Conservation (phyloP, 108 stramenopile genomes). For the Craspedostauros australis region DNA sequence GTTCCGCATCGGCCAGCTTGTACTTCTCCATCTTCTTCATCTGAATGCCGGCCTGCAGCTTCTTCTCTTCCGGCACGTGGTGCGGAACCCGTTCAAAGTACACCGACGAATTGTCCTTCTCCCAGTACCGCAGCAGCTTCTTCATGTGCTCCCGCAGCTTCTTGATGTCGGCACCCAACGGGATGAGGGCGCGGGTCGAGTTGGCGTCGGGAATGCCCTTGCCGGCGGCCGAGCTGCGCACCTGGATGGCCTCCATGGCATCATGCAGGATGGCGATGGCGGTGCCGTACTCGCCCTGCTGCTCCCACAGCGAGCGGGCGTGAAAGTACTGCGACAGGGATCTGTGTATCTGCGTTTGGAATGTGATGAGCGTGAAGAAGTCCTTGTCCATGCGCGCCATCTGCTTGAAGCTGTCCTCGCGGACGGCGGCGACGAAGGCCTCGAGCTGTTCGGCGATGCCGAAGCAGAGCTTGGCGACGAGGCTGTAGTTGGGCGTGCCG, state of each 20-base stretch:
- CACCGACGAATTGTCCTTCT: slow-evolving; percentile 73
- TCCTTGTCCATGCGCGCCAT: slow-evolving; percentile 65
- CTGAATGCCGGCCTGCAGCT: slow-evolving; percentile 42
- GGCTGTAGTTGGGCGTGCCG: slow-evolving; percentile 70
- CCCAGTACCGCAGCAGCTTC: slow-evolving; percentile 52
- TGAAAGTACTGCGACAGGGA: slow-evolving; percentile 67
- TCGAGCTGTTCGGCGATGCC: slow-evolving; percentile 69
- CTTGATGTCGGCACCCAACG: slow-evolving; percentile 55
- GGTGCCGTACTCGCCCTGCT: slow-evolving; percentile 55
- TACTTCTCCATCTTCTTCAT: slow-evolving; percentile 64
- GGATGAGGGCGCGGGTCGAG: slow-evolving; percentile 38
- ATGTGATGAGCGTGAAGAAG: slow-evolving; percentile 72
- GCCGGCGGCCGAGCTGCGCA: slow-evolving; percentile 23
- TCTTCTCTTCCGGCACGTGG: slow-evolving; percentile 60
- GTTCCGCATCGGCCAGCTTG: slow-evolving; percentile 52
- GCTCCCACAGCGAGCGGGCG: slow-evolving; percentile 62
- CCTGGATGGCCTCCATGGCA: slow-evolving; percentile 47
- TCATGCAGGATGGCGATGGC: slow-evolving; percentile 80
- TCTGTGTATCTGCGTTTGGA: slow-evolving; percentile 68
- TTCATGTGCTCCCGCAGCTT: slow-evolving; percentile 67
- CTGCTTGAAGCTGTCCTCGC: slow-evolving; percentile 52
- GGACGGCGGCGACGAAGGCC: slow-evolving; percentile 51
- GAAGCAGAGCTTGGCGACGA: slow-evolving; percentile 71
- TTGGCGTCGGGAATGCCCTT: slow-evolving; percentile 68
- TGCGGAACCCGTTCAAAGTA: slow-evolving; percentile 84